Percentiles rank a stretch among this genome's conserved stretches.
Conservation (phyloP, 129 eudicot species). For the Flaveria linearis region DNA sequence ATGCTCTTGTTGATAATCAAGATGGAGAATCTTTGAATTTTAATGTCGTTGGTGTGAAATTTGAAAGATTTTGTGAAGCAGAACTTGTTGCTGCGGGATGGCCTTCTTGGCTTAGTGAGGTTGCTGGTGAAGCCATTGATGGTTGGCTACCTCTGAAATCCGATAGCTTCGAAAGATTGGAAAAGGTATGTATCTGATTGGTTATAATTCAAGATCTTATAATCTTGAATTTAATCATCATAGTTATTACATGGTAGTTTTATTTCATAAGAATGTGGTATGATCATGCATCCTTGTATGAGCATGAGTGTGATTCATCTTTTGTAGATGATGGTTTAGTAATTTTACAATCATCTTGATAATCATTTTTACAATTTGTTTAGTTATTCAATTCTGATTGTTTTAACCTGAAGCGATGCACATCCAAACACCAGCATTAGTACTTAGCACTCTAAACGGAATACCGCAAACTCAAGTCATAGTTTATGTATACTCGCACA, state of each 20-base stretch:
- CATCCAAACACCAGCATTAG: not conserved
- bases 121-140: slow-evolving; percentile 71
- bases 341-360: no score
- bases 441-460: not conserved
- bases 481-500: not conserved
- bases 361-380: no score
- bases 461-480: no score
- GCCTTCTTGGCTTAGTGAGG: slow-evolving; percentile 82
- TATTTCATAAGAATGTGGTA: slow-evolving; percentile 6
- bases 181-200: slow-evolving; percentile 48
- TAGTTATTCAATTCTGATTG: not conserved
- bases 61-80: slow-evolving; percentile 50
- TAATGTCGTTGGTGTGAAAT: slow-evolving; percentile 29
- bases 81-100: slow-evolving; percentile 73
- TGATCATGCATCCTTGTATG: not conserved
- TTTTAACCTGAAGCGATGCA: not conserved
- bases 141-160: slow-evolving; percentile 80
- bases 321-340: not conserved
- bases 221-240: slow-evolving; percentile 4
- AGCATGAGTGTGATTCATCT: slow-evolving; percentile 8
- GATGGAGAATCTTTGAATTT: slow-evolving; percentile 3
- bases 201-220: not conserved
- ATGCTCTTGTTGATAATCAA: not conserved
- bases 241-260: not conserved
- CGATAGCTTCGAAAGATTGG: slow-evolving; percentile 56